Base-by-base conservation (phyloP, 768 basidiomycete genomes). In the Leccinum truebloodii region DNA sequence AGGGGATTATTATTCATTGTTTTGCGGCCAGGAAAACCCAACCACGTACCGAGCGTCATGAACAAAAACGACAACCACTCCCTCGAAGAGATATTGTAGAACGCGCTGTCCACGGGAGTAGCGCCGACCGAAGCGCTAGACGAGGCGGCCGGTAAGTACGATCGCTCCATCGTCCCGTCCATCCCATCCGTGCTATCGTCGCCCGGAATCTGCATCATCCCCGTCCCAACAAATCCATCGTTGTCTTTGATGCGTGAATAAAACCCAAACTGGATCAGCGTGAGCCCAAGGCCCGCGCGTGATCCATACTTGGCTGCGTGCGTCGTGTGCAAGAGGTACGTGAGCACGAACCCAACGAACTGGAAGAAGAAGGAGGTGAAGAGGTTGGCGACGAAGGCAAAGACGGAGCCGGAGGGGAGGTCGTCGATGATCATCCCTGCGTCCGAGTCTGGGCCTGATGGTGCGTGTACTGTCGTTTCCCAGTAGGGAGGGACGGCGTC, bases 321-420 rank as follows among this genome's bases (percentile, higher is more conserved):
- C 1, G 94, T 89, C 13, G 87, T 88, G 76, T 92, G 90, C 3
- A 98, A 86, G 66, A 98, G 87, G 69, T 94, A 97, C 1, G 95
- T 97, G 77, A 99, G 83, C 60, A 90, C 75, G 81, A 92, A 94
- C 55, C 93, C 95, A 68, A 96, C 83, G 73, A 98, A 95, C 76
- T 98, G 95, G 88, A 99, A 98, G 77, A 95, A 94, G 77, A 90
- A 90, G 7, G 94, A 95, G 59, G 93, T 87, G 77, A 95, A 83
- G 58, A 89, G 72, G 74, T 92, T 94, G 76, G 85, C 79, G 63
- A 85, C 68, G 76, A 94, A 95, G n/a, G 86, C 73, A 74, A 84
- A 75, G 67, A 86, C 71, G 4, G 89, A 87, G 54, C 95, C 95
- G 0, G 92, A 85, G 0, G 95, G 94, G 46, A 98, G 86, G 59